Conservation (phyloP, 2,329 filamentous ascomycete genomes). For the Raffaelea ambrosiae region DNA sequence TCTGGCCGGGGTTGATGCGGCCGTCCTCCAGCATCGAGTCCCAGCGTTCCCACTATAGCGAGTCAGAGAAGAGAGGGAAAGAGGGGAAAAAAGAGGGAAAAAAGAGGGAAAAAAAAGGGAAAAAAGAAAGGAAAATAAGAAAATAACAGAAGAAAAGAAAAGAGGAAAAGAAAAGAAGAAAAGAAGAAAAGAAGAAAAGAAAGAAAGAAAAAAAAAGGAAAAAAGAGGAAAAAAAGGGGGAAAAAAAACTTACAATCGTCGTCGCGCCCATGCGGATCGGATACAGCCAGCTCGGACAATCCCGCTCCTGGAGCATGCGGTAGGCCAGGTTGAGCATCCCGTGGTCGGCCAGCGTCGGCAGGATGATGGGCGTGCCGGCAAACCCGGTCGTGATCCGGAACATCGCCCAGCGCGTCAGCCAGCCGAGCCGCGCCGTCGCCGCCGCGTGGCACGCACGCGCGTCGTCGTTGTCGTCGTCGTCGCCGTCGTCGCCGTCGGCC, state of each 20-base stretch:
- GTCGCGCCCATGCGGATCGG: slow-evolving; percentile 34
- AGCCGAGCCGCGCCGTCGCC: neutral
- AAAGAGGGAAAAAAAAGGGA: neutral
- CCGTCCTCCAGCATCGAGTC: slow-evolving; percentile 27
- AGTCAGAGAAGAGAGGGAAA: neutral
- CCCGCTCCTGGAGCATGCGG: neutral
- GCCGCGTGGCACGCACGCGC: neutral
- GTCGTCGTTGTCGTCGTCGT: no score
- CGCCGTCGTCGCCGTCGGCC: no score
- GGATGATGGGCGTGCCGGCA: neutral
- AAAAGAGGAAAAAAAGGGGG: neutral
- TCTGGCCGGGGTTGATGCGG: slow-evolving; percentile 24
- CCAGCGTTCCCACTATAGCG: slow-evolving; percentile 29
- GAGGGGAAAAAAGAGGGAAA: slow-evolving; percentile 3
- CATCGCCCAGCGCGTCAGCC: neutral
- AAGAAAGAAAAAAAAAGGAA: neutral
- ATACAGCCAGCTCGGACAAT: slow-evolving; percentile 16
- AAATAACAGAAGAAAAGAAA: neutral
- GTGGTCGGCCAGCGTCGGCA: neutral
- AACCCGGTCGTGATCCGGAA: neutral
- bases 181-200: neutral
- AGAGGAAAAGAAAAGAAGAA: no score
- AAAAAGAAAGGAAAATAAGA: neutral
- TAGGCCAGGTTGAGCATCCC: neutral
- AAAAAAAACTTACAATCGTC: neutral